Percentiles rank a stretch among this genome's conserved stretches.
phyloP scores from a whole-genome alignment of 306 rosid species.

The Psophocarpus tetragonolobus region DNA sequence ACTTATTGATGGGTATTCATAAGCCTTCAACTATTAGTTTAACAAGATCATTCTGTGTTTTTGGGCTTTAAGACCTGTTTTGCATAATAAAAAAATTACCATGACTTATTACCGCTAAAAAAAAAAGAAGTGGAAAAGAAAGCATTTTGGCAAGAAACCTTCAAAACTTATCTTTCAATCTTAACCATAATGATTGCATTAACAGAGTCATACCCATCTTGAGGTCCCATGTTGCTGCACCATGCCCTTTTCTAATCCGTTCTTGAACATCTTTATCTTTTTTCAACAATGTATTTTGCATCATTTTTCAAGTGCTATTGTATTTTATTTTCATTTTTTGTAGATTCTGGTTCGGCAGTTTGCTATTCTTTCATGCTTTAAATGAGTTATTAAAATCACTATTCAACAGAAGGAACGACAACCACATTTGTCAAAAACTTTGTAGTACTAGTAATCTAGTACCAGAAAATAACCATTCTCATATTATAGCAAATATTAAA shows the following conservation, averaged over 20 bases:
- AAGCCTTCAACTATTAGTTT: not conserved
- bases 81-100: not conserved
- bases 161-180: not conserved
- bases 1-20: not conserved
- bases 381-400: slow-evolving; percentile 20
- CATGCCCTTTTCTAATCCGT: not conserved
- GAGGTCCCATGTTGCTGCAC: not conserved
- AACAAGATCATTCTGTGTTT: not conserved
- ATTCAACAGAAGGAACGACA: slow-evolving; percentile 28
- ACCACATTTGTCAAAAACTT: slow-evolving; percentile 2
- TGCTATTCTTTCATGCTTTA: not conserved
- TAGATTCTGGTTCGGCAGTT: slow-evolving; percentile 24
- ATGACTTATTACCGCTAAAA: not conserved
- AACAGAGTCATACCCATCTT: not conserved
- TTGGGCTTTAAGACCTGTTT: not conserved
- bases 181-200: not conserved
- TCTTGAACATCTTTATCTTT: not conserved
- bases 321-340: slow-evolving; percentile 16
- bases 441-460: not conserved
- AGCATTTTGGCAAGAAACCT: not conserved
- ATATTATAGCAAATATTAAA: not conserved
- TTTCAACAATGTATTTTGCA: not conserved
- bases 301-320: not conserved
- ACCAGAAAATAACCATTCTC: not conserved
- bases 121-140: not conserved